Evolutionary conservation across 2,329 filamentous ascomycete genomes (phyloP), one percentile per base, ranked within the genome.

Genomic region (Albifimbria verrucaria): DNA sequence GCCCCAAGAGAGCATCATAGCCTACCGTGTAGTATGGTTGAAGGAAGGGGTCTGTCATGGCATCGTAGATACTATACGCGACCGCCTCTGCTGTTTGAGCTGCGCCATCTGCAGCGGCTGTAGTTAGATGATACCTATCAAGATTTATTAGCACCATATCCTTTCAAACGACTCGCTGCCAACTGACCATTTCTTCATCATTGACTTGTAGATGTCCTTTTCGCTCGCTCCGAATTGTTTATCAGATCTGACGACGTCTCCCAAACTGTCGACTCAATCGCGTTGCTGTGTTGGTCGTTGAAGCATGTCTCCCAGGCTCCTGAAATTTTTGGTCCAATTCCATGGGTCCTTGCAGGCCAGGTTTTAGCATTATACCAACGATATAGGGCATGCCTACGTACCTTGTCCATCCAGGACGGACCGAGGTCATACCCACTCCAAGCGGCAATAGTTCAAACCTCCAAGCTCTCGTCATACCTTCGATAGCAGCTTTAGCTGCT

Each of bases 141-240:
- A 46, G 24, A 25, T 23, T 47, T 47, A 23, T 23, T 17, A 39
- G 11, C 4, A 39, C 5, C 5, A 17, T 39, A 39, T 12, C 4
- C 32, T 39, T 39, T n/a, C 6, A n/a, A 5, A 39, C 4, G 11
- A 39, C 3, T 7, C 42, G 7, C 42, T 24, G 21, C 3, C 25
- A 3, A 23, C 44, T 25, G 17, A 47, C 44, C 44, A 47, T 47
- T 47, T 47, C 15, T 47, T 47, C 44, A 47, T 47, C 44, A 47
- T 47, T n/a, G 44, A 24, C 7, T 25, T 22, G 18, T 47, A 47
- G 18, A 47, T 11, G 10, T 17, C 21, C 22, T 25, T 47, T 11
- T 47, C 44, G 17, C 15, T 7, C 10, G 23, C 20, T n/a, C 24
- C 22, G 18, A 22, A 25, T n/a, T 25, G 44, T 17, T 9, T 47